Base-by-base conservation (phyloP, 1,284 basidiomycete genomes). In the Athelia psychrophila region DNA sequence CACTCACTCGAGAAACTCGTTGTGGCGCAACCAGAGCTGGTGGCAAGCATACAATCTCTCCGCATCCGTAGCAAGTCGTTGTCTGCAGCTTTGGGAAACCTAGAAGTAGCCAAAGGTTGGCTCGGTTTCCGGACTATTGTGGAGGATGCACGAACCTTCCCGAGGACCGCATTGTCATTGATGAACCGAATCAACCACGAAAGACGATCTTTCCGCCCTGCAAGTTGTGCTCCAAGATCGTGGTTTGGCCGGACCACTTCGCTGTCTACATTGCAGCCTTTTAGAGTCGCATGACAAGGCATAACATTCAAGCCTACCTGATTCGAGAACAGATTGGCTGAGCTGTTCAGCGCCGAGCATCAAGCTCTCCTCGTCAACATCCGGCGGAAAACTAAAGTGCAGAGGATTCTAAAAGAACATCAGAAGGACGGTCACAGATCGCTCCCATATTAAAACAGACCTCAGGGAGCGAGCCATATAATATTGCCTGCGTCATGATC, bases 121-220 rank as follows among this genome's bases (percentile, higher is more conserved):
- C 52, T 30, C 35, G 10, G 51, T 32, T 47, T 44, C 38, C 18
- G 10, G 27, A 30, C 3, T 30, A 8, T 25, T 47, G 25, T 46
- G n/a, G 27, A 24, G 18, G 32, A 23, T 33, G 19, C 13, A 23
- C 5, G 25, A 32, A 53, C 91, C 75, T 90, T 91, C 23, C 74
- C 74, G 24, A 95, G 73, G 2, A 86, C 86, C 0, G 81, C 85
- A 65, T 96, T 96, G 52, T 88, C 83, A 49, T 91, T 91, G 57
- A 99, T 88, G 66, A 95, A 97, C 18, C 78, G 76, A 60, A 97
- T 91, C 9, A 99, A 77, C 73, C 89, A 90, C 48, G 81, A 83
- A 16, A 97, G 74, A 40, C 91, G 79, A 42, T 84, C 83, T 56
- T 88, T 84, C 24, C 93, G 83, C 51, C 86, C 84, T 2, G 78